Conservation (phyloP, 495 filamentous ascomycete genomes). For the Pyrenopolyporus hunteri region DNA sequence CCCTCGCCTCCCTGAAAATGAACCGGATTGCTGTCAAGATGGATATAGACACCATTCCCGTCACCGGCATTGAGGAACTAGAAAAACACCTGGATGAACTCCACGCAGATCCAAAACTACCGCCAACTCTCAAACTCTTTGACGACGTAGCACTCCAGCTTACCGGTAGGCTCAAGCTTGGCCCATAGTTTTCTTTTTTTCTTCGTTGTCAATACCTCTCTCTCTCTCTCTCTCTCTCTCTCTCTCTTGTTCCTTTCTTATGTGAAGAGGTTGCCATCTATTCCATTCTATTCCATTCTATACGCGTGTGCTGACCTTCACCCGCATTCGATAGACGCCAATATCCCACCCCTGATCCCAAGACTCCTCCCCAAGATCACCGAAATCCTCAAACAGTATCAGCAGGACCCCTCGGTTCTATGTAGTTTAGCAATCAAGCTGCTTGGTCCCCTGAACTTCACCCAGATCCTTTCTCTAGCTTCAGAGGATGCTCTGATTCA, state of each 20-base stretch:
- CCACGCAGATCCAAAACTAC: constrained; percentile 44
- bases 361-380: constrained; percentile 57
- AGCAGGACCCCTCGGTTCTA: constrained; percentile 57
- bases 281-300: too few relatives aligned
- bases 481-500: constrained; percentile 59
- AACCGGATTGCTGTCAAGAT: constrained; percentile 39
- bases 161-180: constrained; percentile 43
- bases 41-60: constrained; percentile 45
- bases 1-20: constrained; percentile 3
- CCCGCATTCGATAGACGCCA: constrained; percentile 42
- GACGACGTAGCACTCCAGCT: constrained; percentile 62
- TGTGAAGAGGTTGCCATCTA: too few relatives aligned
- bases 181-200: too few relatives aligned
- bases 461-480: constrained; percentile 57
- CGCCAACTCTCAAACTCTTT: constrained; percentile 54
- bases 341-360: constrained; percentile 54
- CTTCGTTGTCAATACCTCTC: too few relatives aligned
- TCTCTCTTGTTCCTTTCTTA: too few relatives aligned
- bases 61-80: constrained; percentile 56
- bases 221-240: too few relatives aligned
- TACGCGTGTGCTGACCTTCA: too few relatives aligned
- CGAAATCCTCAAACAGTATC: constrained; percentile 53
- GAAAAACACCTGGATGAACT: constrained; percentile 56
- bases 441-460: constrained; percentile 57
- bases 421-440: constrained; percentile 60